These are phyloP conservation scores for Hypoxylon fragiforme DNA, from an alignment of 495 filamentous ascomycete genomes.

Conservation along the genomic window DNA sequence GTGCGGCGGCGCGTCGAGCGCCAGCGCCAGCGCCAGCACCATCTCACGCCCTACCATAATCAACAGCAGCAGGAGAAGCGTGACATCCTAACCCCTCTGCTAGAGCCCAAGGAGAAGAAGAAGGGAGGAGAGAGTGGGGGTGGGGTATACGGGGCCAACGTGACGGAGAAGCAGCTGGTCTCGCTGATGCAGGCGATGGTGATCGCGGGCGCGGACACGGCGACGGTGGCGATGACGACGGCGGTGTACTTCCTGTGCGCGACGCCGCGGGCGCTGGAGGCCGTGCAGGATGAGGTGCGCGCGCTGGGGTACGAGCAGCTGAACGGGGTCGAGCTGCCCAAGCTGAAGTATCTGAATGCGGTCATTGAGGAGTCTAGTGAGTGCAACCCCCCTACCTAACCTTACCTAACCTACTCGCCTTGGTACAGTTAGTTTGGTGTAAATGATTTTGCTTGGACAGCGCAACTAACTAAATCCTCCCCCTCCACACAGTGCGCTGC, in stretches of 20 bases:
- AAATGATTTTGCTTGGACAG: too few species aligned
- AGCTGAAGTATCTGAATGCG: conserved; percentile 44
- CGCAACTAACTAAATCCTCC: not conserved
- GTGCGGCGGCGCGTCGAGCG: conserved; percentile 15
- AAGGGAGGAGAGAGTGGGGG: too few species aligned
- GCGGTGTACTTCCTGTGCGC: conserved; percentile 37
- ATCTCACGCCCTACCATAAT: too few species aligned
- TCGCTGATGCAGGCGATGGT: conserved; percentile 31
- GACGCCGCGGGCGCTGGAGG: conserved; percentile 35
- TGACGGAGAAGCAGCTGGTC: conserved; percentile 19
- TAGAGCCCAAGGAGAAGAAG: too few species aligned
- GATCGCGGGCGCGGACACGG: conserved; percentile 36
- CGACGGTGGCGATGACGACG: conserved; percentile 27
- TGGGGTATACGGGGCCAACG: not conserved
- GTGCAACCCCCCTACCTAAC: not conserved
- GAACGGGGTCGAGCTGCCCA: conserved; percentile 16
- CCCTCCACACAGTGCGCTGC: conserved; percentile 37
- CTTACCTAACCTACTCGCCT: too few species aligned
- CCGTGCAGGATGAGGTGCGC: conserved; percentile 41
- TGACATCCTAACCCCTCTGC: conserved; percentile 20
- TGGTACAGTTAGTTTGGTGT: too few species aligned
- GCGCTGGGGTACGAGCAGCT: conserved; percentile 26
- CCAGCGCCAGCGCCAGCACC: too few species aligned
- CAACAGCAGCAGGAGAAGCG: not conserved
- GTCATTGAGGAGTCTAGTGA: conserved; percentile 46